A percentile compares a stretch with the other conserved stretches of the same genome.
Conservation (phyloP, 1,284 basidiomycete genomes). For the Boletellus sp. region DNA sequence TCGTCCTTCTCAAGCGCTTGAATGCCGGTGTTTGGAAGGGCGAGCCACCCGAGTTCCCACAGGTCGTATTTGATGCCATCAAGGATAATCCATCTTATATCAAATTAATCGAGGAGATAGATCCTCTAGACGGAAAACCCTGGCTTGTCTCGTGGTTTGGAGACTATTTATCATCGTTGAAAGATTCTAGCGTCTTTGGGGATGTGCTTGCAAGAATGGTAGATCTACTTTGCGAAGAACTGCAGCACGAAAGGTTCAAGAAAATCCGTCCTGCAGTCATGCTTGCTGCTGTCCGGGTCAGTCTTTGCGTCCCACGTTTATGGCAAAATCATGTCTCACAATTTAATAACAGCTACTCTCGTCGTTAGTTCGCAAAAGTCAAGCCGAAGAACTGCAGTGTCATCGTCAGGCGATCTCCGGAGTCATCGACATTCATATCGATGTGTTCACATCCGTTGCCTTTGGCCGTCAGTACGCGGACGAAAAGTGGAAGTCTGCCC, state of each 20-base stretch:
- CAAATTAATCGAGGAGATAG: slow-evolving; percentile 43
- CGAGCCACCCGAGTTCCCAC: slow-evolving; percentile 65
- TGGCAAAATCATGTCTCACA: slow-evolving; percentile 13
- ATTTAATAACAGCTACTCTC: slow-evolving; percentile 23
- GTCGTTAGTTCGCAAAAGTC: slow-evolving; percentile 31
- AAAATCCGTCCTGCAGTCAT: slow-evolving; percentile 58
- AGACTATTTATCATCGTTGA: slow-evolving; percentile 56
- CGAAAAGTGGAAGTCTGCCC: slow-evolving; percentile 49
- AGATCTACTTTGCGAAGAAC: slow-evolving; percentile 71
- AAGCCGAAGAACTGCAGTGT: slow-evolving; percentile 31
- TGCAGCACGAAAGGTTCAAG: slow-evolving; percentile 71
- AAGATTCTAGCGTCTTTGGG: slow-evolving; percentile 49
- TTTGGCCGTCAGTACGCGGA: slow-evolving; percentile 46
- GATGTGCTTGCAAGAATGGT: slow-evolving; percentile 68
- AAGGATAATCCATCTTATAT: slow-evolving; percentile 71
- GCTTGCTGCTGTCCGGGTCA: slow-evolving; percentile 57
- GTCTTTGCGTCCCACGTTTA: slow-evolving; percentile 25
- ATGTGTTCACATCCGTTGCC: slow-evolving; percentile 57
- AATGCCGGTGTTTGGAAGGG: slow-evolving; percentile 60
- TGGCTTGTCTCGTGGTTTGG: slow-evolving; percentile 56
- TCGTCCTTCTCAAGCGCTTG: slow-evolving; percentile 52
- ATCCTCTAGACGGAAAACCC: slow-evolving; percentile 35
- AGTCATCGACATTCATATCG: slow-evolving; percentile 55
- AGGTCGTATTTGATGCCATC: slow-evolving; percentile 76
- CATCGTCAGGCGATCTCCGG: slow-evolving; percentile 35